Base-by-base conservation (phyloP, 1,139 yeast species). In the Debaryomycetaceae sp. region DNA sequence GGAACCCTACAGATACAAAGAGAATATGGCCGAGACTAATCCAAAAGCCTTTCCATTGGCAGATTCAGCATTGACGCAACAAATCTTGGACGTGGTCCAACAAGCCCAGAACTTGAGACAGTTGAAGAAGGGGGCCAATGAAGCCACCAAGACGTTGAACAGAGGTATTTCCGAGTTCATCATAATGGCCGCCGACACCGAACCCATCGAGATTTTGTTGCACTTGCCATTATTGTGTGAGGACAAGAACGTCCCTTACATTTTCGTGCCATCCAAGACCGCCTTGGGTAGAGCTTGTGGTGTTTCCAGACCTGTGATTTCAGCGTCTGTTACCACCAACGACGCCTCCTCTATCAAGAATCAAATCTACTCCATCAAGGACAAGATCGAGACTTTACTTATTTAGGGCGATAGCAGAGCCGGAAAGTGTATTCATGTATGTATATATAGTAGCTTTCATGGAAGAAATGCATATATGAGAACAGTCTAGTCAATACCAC, bases 251-350 rank as follows among this genome's bases (percentile, higher is more conserved):
- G 99, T 93, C 58, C 97, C 99, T 53, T 93, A 93, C 79, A 98
- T 93, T 54, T 93, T 93, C 61, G 98, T 95, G 56, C 97, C 99
- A 56, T 90, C 98, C 60, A 93, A 93, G 81, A 86, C 95, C 62
- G 99, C 99, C 55, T 81, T 95, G 62, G 99, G 99, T 69, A 89
- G 99, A 80, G 98, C 99, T 62, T 93, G 99, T 79, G 99, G 99
- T 77, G 99, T 95, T 57, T 89, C 98, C 50, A 87, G 99, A 81
- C 98, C 99, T 56, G 99, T 95, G 50, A 91, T 93, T 68, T 96
- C 99, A 66, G 98, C 98, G 55, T 87, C 97, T 53, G 95, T 95
- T 67, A 95, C 99, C 66, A 83, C 99, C 56, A 93, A 95, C 76
- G 99, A 95, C 66, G 96, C 97, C 62, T 90, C 98, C 59, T 89